Base-by-base conservation (phyloP, 495 filamentous ascomycete genomes). In the Aspergillus diversus region DNA sequence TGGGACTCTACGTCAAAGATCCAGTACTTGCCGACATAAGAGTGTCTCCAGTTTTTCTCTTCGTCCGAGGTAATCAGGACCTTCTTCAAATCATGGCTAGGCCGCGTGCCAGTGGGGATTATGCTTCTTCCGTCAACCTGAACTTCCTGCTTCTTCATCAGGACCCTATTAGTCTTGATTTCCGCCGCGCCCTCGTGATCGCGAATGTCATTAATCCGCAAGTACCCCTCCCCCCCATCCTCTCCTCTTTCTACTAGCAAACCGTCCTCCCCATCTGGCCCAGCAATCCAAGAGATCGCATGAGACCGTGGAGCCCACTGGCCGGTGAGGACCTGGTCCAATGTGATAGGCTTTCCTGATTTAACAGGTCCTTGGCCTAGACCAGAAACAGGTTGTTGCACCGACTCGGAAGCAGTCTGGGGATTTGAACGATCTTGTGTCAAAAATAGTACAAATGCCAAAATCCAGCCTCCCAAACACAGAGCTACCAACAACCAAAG, bases 1-100 rank as follows among this genome's bases (percentile, higher is more conserved):
- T 97, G 93, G 3, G 86, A 90, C 21, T 83, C 86, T 37, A 98
- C 94, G 72, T 99, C 92, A 63, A 97, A 93, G 55, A 99, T 88
- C 91, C 92, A 99, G 74, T 97, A 99, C 13, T 83, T 78, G 0
- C 87, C 94, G 52, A 84, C 90, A 65, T 83, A 93, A 0, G 93
- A 97, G 74, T 97, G 88, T 65, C 95, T 84, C 92, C 92, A 99
- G 67, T 96, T 93, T 60, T 84, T 83, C 72, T 81, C 71, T 4
- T 79, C 67, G 43, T 92, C 80, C 5, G 92, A 93, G 42, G 87
- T 80, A 34, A 97, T 75, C 60, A 99, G 78, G 3, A 99, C 92
- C 63, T 89, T 93, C 72, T 89, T 89, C 64, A 97, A 75, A 71
- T 98, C 85, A 33, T 86, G 83, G 68, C 92, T 97, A 4, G 93